A percentile compares a stretch with the other conserved stretches of the same genome.
Evolutionary conservation across 169 alveolate genomes (phyloP).

Genomic region (Amoebophrya sp.): DNA sequence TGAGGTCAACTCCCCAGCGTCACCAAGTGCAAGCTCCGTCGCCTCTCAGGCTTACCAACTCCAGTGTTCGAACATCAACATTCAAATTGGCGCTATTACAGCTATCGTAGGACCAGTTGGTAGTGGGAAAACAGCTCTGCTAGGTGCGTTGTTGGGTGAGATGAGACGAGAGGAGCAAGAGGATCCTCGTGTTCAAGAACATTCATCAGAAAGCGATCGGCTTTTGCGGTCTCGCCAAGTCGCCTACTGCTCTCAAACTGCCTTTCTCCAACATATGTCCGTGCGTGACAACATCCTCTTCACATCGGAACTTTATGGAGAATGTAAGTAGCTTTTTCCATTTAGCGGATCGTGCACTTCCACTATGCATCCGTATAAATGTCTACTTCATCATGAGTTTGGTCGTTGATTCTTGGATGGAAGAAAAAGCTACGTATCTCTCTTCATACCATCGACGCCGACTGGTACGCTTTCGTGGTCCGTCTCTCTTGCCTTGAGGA

Average conservation of each 20-base stretch:
- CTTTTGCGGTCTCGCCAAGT: background rate
- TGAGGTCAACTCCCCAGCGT: too few species aligned
- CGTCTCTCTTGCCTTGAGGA: background rate
- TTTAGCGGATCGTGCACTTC: too few species aligned
- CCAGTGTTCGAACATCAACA: too few species aligned
- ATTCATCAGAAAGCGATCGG: background rate
- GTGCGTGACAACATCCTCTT: slow-evolving; percentile 11
- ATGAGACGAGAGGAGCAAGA: background rate
- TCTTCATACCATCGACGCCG: too few species aligned
- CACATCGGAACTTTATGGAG: background rate
- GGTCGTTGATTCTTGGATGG: too few species aligned
- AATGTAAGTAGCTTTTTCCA: too few species aligned
- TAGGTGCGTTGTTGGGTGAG: background rate
- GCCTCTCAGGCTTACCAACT: too few species aligned
- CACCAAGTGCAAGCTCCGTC: too few species aligned
- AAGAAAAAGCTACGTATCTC: too few species aligned
- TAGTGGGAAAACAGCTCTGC: background rate
- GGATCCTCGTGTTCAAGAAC: background rate
- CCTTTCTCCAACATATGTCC: background rate
- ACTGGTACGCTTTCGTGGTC: background rate
- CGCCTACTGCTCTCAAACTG: background rate
- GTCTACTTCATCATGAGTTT: too few species aligned
- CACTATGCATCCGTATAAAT: too few species aligned
- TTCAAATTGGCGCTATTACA: background rate
- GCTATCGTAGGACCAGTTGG: background rate